Evolutionary conservation across 306 rosid species (phyloP).

Genomic region (Luffa acutangula): DNA sequence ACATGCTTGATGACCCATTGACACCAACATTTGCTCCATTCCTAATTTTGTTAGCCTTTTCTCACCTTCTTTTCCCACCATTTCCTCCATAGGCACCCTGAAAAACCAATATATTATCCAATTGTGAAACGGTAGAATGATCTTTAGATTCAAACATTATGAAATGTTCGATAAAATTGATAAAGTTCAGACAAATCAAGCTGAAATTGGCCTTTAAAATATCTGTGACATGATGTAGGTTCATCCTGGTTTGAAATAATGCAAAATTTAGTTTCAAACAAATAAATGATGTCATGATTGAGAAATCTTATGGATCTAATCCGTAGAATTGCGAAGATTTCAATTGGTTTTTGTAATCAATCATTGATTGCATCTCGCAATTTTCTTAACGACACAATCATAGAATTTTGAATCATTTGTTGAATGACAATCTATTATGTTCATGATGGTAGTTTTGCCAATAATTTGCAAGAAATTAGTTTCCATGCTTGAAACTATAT

Average conservation of each 20-base stretch:
- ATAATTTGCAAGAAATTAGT: background rate
- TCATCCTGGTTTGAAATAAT: background rate
- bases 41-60: constrained; percentile 42
- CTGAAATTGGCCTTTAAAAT: background rate
- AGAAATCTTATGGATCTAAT: background rate
- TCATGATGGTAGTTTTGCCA: background rate
- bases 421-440: background rate
- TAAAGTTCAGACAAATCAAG: background rate
- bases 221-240: background rate
- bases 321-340: background rate
- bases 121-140: background rate
- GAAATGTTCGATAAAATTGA: background rate
- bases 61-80: constrained; percentile 60
- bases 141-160: background rate
- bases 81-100: constrained; percentile 54
- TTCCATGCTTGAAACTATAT: background rate
- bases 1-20: constrained; percentile 69
- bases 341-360: background rate
- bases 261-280: background rate
- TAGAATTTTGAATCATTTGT: background rate
- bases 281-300: background rate
- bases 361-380: background rate
- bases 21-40: constrained; percentile 45
- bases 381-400: background rate
- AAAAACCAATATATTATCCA: background rate